Evolutionary conservation across 2,329 filamentous ascomycete species (phyloP).

Genomic region (Colletotrichum sp.): DNA sequence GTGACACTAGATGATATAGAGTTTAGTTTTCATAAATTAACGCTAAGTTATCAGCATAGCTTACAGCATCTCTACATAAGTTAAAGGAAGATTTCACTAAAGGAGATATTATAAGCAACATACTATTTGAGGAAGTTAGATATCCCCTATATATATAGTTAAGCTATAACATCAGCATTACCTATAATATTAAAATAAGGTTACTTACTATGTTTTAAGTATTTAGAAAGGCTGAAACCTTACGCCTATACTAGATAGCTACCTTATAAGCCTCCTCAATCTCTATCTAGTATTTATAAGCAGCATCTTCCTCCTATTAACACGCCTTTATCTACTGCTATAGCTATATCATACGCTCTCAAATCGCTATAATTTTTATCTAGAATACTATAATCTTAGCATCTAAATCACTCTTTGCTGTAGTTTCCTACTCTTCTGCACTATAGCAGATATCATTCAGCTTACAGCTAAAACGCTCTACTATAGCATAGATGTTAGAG

Average conservation of each 20-base stretch:
- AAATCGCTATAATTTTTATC: neutral
- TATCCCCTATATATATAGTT: neutral
- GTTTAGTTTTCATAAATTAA: neutral
- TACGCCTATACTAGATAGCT: neutral
- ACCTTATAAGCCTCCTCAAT: neutral
- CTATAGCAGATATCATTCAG: neutral
- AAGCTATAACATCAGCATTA: neutral
- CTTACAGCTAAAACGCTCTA: neutral
- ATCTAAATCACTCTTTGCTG: neutral
- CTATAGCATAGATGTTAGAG: neutral
- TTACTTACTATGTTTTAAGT: neutral
- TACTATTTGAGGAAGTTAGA: neutral
- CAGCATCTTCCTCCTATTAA: neutral
- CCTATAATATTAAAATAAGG: neutral
- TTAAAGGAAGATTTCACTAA: neutral
- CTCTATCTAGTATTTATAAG: neutral
- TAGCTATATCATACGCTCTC: neutral
- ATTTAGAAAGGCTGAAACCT: neutral
- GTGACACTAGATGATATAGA: neutral
- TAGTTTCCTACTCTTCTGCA: neutral
- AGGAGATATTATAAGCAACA: neutral
- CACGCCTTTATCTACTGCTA: neutral
- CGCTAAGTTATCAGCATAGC: neutral
- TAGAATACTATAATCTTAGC: neutral
- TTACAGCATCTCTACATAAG: neutral